These are phyloP conservation scores for Sphaerulina populicola DNA, from an alignment of 2,329 filamentous ascomycete genomes.

Conservation along the genomic window DNA sequence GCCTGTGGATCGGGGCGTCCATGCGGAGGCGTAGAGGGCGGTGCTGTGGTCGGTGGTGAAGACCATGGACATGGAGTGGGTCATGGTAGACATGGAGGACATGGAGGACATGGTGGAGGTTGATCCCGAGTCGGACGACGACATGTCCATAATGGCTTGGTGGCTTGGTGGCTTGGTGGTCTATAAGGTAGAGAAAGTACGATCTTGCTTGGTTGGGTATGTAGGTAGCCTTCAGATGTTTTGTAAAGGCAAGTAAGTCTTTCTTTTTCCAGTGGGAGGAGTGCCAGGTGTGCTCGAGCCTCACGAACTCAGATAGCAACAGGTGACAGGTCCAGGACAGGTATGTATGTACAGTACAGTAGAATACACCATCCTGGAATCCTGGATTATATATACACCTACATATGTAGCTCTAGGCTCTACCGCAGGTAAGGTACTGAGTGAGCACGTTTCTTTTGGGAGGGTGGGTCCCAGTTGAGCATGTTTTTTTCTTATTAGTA, in stretches of 20 bases:
- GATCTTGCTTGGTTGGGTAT: background rate
- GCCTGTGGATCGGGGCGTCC: slow-evolving; percentile 63
- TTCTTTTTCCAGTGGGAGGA: no score
- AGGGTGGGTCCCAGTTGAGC: background rate
- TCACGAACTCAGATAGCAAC: no score
- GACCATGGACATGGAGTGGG: slow-evolving; percentile 48
- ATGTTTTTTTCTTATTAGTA: background rate
- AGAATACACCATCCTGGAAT: no score
- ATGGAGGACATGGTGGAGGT: background rate
- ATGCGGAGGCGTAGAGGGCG: slow-evolving; percentile 58
- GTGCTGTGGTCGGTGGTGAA: slow-evolving; percentile 60
- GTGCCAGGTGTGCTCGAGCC: no score
- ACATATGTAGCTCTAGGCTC: no score
- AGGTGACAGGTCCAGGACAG: no score
- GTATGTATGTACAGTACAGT: no score
- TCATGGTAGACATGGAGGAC: slow-evolving; percentile 34
- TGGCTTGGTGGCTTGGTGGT: background rate
- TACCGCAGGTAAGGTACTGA: no score
- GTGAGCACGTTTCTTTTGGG: background rate
- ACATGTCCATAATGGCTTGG: background rate
- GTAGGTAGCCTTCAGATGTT: no score
- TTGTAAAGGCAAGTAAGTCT: no score
- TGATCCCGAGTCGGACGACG: background rate
- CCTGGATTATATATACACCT: no score
- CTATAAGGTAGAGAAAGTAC: no score